phyloP scores from a whole-genome alignment of 139 green algal species.

The Asterochloris erici region DNA sequence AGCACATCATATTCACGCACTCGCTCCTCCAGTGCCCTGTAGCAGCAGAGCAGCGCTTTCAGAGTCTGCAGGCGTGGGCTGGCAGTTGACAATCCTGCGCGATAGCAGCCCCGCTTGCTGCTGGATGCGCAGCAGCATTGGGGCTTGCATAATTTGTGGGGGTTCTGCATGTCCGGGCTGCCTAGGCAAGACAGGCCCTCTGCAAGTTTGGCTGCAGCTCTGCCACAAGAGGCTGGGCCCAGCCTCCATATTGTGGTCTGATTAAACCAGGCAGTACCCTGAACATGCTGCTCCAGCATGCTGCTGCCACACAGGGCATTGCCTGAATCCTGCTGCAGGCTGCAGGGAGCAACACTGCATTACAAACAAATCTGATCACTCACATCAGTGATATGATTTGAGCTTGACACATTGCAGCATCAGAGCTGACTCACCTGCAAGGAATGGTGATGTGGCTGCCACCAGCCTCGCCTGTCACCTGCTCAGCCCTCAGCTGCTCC shows the following conservation, averaged over 20 bases:
- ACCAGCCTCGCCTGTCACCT: not conserved
- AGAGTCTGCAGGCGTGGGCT: not conserved
- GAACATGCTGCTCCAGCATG: not conserved
- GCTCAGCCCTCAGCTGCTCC: constrained; percentile 20
- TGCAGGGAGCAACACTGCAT: not conserved
- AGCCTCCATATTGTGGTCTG: too few relatives aligned
- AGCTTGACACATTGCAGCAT: not conserved
- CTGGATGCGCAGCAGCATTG: not conserved
- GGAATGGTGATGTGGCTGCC: constrained; percentile 5
- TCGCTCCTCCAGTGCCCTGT: constrained; percentile 74
- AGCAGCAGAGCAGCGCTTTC: not conserved
- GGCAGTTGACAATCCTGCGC: not conserved
- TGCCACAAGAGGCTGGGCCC: too few relatives aligned
- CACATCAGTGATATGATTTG: not conserved
- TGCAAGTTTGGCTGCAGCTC: constrained; percentile 1
- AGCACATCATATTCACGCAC: constrained; percentile 76
- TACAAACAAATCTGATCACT: not conserved
- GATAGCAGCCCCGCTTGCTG: not conserved
- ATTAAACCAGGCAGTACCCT: too few relatives aligned
- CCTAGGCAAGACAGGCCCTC: constrained; percentile 10
- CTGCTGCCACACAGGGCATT: constrained; percentile 26
- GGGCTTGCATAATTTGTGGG: not conserved
- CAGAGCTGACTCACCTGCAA: constrained; percentile 12
- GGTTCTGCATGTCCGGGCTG: not conserved
- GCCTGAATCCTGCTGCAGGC: constrained; percentile 1